phyloP scores from a whole-genome alignment of 225 moss, liverwort and hornwort species.

The Pleurozium schreberi region DNA sequence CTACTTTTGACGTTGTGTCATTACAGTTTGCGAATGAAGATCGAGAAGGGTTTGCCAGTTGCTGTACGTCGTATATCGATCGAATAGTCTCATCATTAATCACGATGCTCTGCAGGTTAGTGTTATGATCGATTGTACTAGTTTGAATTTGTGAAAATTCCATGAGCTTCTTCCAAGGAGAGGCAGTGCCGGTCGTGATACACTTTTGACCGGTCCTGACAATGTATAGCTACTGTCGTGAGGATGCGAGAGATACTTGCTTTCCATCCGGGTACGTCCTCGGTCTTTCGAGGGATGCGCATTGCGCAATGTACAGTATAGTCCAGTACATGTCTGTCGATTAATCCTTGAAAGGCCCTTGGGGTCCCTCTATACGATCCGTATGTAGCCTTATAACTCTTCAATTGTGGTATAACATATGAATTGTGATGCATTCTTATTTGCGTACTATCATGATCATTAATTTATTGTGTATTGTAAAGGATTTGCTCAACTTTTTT shows the following conservation, averaged over 20 bases:
- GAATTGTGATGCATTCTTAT: no score
- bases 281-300: not conserved
- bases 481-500: no score
- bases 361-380: no score
- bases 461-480: no score
- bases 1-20: no score
- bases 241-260: not conserved
- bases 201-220: not conserved
- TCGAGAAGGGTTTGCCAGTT: not conserved
- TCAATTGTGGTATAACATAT: no score
- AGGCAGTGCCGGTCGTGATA: not conserved
- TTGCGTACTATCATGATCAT: no score
- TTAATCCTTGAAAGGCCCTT: no score
- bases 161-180: not conserved
- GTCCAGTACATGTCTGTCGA: not conserved
- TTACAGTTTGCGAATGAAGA: no score
- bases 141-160: not conserved
- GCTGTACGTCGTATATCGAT: not conserved
- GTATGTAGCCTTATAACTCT: no score
- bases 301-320: not conserved
- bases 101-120: not conserved
- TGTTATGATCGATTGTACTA: not conserved
- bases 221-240: not conserved
- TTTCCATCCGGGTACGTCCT: not conserved
- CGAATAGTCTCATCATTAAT: not conserved